Conservation (phyloP, 345 rosid species). For the Microthlaspi erraticum region DNA sequence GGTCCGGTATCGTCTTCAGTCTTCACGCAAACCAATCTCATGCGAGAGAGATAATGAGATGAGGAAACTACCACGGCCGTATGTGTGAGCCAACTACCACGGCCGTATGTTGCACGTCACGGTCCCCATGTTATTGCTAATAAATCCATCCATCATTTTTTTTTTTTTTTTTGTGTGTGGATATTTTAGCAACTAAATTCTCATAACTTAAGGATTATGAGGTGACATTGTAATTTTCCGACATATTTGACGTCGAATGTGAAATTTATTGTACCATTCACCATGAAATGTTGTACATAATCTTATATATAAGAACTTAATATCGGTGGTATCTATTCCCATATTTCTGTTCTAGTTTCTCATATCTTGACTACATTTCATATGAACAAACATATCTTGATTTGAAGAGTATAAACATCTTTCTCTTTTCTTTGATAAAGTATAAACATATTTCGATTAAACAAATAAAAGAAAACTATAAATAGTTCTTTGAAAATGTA, state of each 20-base stretch:
- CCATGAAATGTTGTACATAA: neutral
- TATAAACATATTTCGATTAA: neutral
- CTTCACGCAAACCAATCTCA: no score
- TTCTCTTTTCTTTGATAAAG: no score
- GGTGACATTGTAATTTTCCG: neutral
- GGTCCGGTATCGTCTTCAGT: no score
- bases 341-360: neutral
- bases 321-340: neutral
- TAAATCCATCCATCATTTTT: neutral
- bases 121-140: slow-evolving; percentile 27
- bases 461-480: neutral
- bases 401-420: neutral
- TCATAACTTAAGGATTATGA: neutral
- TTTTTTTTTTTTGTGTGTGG: neutral
- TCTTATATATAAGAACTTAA: no score
- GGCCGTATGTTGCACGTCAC: slow-evolving; percentile 29
- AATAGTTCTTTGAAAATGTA: neutral
- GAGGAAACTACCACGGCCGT: no score
- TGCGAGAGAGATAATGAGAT: neutral
- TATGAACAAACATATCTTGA: neutral
- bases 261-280: neutral
- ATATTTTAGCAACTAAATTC: neutral
- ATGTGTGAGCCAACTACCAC: slow-evolving; percentile 34
- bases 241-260: slow-evolving; percentile 2
- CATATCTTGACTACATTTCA: neutral